Conservation (phyloP, 108 stramenopile genomes). For the Cyclotella atomus region DNA sequence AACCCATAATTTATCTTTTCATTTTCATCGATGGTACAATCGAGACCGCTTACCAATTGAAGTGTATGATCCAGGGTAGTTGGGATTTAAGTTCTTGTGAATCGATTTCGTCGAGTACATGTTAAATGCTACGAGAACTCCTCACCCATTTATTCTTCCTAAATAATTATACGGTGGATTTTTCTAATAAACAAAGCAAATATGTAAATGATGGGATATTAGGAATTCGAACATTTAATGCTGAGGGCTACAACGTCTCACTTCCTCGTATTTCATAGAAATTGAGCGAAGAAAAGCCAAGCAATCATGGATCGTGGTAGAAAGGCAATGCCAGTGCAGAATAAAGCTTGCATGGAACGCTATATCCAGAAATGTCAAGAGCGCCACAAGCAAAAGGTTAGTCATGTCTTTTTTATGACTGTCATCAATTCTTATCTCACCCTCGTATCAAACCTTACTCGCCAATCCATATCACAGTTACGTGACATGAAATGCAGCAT, state of each 20-base stretch:
- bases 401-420: conserved; percentile 3
- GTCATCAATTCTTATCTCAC: too few relatives aligned
- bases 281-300: not conserved
- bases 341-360: conserved; percentile 80
- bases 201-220: conserved; percentile 13
- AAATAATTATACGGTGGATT: too few relatives aligned
- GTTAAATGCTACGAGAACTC: too few relatives aligned
- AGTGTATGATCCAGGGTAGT: conserved; percentile 57
- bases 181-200: not conserved
- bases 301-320: conserved; percentile 76
- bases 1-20: too few relatives aligned
- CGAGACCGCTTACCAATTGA: conserved; percentile 49
- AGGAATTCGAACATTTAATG: conserved; percentile 6
- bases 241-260: not conserved
- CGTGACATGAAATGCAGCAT: conserved; percentile 83
- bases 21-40: too few relatives aligned
- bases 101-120: conserved; percentile 68
- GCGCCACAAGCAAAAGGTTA: conserved; percentile 64
- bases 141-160: too few relatives aligned
- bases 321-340: conserved; percentile 82
- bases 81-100: conserved; percentile 65
- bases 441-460: not conserved
- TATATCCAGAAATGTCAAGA: conserved; percentile 63
- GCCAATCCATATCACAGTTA: conserved; percentile 52
- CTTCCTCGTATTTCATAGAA: not conserved